Conservation (phyloP, 306 rosid species). For the Styphnolobium japonicum region DNA sequence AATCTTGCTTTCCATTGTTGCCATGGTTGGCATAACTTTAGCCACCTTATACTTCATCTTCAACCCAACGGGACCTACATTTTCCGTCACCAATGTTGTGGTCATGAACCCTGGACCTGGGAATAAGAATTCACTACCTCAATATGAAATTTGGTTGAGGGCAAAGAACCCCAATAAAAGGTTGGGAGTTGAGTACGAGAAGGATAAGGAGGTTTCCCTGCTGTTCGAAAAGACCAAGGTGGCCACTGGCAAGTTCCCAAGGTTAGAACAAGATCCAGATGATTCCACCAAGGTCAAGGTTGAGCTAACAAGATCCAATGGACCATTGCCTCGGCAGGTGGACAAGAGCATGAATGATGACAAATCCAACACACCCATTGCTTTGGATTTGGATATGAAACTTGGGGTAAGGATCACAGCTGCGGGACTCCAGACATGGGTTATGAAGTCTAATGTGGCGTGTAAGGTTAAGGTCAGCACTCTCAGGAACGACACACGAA, state of each 20-base stretch:
- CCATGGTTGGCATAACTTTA: slow-evolving; percentile 19
- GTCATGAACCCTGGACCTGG: neutral
- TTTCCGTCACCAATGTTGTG: neutral
- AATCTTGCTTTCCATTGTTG: neutral
- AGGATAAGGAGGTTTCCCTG: neutral
- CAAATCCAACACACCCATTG: neutral
- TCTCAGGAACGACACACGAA: neutral
- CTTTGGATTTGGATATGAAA: slow-evolving; percentile 25
- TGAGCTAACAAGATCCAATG: slow-evolving; percentile 2
- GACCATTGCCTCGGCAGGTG: neutral
- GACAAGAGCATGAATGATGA: neutral
- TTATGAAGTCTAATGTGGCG: slow-evolving; percentile 17
- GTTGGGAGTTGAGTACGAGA: slow-evolving; percentile 1
- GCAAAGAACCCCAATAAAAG: slow-evolving; percentile 33
- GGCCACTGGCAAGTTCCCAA: slow-evolving; percentile 42
- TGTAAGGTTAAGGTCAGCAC: slow-evolving; percentile 38
- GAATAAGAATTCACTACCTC: neutral
- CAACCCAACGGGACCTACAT: slow-evolving; percentile 39
- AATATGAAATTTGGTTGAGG: slow-evolving; percentile 30
- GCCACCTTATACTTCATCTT: slow-evolving; percentile 18
- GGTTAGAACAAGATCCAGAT: neutral
- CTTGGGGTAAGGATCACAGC: slow-evolving; percentile 21
- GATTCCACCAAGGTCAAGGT: neutral
- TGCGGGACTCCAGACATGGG: slow-evolving; percentile 29
- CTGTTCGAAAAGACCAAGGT: neutral